phyloP scores from a whole-genome alignment of 73 alveolate species.

The Paramecium octaurelia region DNA sequence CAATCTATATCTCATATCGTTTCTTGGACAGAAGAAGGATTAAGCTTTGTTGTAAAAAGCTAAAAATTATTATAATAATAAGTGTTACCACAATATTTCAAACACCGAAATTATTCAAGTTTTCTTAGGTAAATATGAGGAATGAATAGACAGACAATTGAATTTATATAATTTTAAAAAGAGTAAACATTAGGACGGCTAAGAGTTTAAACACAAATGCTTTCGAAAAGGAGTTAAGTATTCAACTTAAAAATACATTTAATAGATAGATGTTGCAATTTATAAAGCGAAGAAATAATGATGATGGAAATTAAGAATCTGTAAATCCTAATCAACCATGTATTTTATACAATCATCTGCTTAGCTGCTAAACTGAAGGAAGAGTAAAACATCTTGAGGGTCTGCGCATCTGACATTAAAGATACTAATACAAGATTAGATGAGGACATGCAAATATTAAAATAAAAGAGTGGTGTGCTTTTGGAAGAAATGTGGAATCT shows the following conservation, averaged over 20 bases:
- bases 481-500: conserved; percentile 54
- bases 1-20: not conserved
- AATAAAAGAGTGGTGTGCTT: conserved; percentile 10
- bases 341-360: not conserved
- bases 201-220: conserved; percentile 44
- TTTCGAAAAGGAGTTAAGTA: conserved; percentile 45
- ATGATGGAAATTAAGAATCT: conserved; percentile 37
- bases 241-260: not conserved
- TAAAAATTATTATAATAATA: not conserved
- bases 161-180: conserved; percentile 54
- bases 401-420: conserved; percentile 28
- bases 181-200: conserved; percentile 27
- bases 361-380: conserved; percentile 38
- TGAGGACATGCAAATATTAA: conserved; percentile 23
- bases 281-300: conserved; percentile 14
- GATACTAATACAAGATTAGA: conserved; percentile 35
- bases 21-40: conserved; percentile 43
- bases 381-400: conserved; percentile 5
- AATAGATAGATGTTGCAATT: conserved; percentile 17
- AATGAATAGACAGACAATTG: not conserved
- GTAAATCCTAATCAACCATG: conserved; percentile 52
- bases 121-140: not conserved
- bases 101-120: conserved; percentile 41
- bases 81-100: conserved; percentile 39
- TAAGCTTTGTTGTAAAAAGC: conserved; percentile 43